Base-by-base conservation (phyloP, 2,329 filamentous ascomycete species). In the Ceratocystis harringtonii region DNA sequence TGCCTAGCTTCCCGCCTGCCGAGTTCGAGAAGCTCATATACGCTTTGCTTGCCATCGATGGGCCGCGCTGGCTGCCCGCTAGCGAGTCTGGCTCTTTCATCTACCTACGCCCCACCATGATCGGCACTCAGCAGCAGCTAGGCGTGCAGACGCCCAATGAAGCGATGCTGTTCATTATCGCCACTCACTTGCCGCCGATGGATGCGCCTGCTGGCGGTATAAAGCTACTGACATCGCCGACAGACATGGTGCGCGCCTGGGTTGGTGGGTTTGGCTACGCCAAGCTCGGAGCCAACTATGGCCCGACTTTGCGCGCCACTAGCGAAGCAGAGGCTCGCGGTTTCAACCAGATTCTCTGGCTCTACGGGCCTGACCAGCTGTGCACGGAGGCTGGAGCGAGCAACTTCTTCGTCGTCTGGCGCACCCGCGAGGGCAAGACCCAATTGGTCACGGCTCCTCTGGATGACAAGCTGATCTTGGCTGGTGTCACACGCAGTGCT, bases 231-330 rank as follows among this genome's bases (percentile, higher is more conserved):
- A 92, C 91, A 0, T 89, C 84, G 58, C 82, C 84, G 65, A 85
- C 92, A 69, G 89, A 95, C 74, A 89, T 87, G 79, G 85, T 95
- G 66, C 87, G 92, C 69, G 91, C 92, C 12, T 96, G 92, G 92
- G 90, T 90, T 22, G 92, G 92, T 68, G 92, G 92, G 8, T 95
- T 95, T 74, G 92, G 92, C 0, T 92, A 88, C 72, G 90, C 91
- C 68, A 96, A 96, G 77, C 83, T 96, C 43, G 92, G 92, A 65
- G 92, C 92, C 68, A 96, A 96, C 79, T 96, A 96, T 75, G 92
- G 92, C 0, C 92, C 92, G 19, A 86, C 84, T 22, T 80, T 96
- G 64, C 80, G 90, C 64, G 89, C 90, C 2, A 91, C 91, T 61
- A 81, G 81, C 19, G 88, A 92, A 74, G 92, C 92, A 2, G 78